Conservation (phyloP, 1,284 basidiomycete species). For the Phellopilus nigrolimitatus region DNA sequence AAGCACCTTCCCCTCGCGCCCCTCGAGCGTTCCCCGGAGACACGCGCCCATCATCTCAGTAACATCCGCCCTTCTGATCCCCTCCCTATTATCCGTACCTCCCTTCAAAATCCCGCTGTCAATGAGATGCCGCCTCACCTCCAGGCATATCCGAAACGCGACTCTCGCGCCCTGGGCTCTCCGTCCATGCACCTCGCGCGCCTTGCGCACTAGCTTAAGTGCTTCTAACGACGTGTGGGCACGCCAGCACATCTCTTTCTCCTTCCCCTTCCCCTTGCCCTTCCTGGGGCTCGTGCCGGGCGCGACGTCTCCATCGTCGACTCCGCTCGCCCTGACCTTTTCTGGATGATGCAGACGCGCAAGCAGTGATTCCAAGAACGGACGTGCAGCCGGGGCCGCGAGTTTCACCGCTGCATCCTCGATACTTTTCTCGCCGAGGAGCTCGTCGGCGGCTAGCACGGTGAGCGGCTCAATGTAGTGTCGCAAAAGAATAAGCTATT, state of each 20-base stretch:
- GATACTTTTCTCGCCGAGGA: conserved; percentile 21
- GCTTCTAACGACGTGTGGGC: conserved; percentile 27
- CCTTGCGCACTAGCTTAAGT: conserved; percentile 33
- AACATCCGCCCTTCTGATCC: conserved; percentile 25
- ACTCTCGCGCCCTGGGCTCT: conserved; percentile 37
- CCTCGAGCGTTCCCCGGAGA: conserved; percentile 37
- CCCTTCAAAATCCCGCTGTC: conserved; percentile 28
- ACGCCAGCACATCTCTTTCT: conserved; percentile 10
- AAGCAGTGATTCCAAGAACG: conserved; percentile 40
- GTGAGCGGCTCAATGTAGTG: conserved; percentile 63
- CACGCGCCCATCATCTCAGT: conserved; percentile 33
- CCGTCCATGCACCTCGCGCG: conserved; percentile 35
- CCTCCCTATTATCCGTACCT: conserved; percentile 19
- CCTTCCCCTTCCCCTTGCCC: background rate
- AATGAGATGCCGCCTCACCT: conserved; percentile 40
- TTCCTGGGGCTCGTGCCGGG: background rate
- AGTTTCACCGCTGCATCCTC: conserved; percentile 25
- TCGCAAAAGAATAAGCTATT: conserved; percentile 56
- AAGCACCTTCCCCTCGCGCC: conserved; percentile 39
- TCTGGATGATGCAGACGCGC: conserved; percentile 30
- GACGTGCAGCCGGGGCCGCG: conserved; percentile 27
- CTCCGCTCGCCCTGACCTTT: conserved; percentile 14
- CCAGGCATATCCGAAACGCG: conserved; percentile 42
- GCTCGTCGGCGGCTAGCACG: conserved; percentile 36
- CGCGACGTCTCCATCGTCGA: background rate